These are phyloP conservation scores for Arthroderma uncinatum DNA, from an alignment of 2,329 filamentous ascomycete species.

Conservation along the genomic window DNA sequence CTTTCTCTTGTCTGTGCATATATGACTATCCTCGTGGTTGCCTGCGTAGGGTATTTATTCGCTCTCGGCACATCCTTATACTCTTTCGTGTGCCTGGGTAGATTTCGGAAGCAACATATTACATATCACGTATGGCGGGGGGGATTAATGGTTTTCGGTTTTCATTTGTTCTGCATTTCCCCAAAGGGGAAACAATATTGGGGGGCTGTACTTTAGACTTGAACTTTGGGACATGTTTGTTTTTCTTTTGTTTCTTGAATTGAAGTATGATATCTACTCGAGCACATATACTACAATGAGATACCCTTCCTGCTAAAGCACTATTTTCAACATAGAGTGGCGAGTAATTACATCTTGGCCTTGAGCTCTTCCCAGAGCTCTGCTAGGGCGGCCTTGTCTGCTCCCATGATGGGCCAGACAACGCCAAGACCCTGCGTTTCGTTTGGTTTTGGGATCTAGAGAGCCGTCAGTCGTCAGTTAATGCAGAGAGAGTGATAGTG, in stretches of 20 bases:
- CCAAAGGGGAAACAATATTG: neutral
- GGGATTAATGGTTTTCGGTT: neutral
- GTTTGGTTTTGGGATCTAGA: conserved; percentile 86
- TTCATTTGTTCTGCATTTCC: neutral
- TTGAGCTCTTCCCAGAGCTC: conserved; percentile 72
- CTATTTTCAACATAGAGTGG: too few relatives aligned
- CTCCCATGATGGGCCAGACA: conserved; percentile 62
- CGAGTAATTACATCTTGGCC: conserved; percentile 70
- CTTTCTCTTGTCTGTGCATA: neutral
- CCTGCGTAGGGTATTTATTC: too few relatives aligned
- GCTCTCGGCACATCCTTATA: too few relatives aligned
- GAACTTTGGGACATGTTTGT: neutral
- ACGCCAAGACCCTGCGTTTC: conserved; percentile 66
- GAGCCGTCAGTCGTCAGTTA: neutral
- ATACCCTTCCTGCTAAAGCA: neutral
- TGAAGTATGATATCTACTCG: neutral
- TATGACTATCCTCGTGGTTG: neutral
- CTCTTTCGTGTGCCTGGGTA: neutral
- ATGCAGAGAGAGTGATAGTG: neutral
- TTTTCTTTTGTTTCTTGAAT: neutral
- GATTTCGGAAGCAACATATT: neutral
- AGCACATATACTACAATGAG: neutral
- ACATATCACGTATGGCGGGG: neutral
- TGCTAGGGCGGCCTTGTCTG: conserved; percentile 75
- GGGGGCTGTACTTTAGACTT: neutral